Evolutionary conservation across 345 rosid genomes (phyloP).

Genomic region (Physaria fendleri): DNA sequence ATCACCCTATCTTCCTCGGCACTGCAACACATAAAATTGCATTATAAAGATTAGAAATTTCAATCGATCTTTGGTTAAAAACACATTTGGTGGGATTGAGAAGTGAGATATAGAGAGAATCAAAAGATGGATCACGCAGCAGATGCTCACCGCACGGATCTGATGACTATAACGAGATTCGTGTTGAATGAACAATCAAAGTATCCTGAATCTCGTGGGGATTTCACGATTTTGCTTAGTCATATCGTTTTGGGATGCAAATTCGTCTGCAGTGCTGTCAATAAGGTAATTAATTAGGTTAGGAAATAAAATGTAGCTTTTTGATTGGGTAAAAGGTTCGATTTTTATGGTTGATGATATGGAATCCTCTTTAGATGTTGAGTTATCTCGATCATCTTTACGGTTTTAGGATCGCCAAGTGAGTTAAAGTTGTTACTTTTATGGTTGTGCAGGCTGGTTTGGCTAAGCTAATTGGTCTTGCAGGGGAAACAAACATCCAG

Average conservation of each 20-base stretch:
- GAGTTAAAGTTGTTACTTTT: not conserved
- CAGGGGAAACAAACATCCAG: constrained; percentile 96
- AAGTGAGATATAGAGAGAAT: constrained; percentile 2
- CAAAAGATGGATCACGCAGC: constrained; percentile 75
- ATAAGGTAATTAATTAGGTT: constrained; percentile 46
- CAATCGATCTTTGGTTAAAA: not conserved
- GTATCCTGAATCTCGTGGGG: constrained; percentile 96
- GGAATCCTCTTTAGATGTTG: not conserved
- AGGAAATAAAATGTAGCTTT: constrained; percentile 6
- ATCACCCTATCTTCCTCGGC: constrained; percentile 37
- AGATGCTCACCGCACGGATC: constrained; percentile 82
- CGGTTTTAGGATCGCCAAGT: constrained; percentile 2
- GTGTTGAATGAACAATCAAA: constrained; percentile 86
- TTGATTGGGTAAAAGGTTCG: constrained; percentile 2
- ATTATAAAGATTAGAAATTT: not conserved
- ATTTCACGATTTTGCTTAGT: constrained; percentile 81
- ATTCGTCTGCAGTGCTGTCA: constrained; percentile 93
- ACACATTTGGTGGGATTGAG: not conserved
- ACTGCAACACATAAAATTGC: constrained; percentile 14
- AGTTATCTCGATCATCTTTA: constrained; percentile 3
- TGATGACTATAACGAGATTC: constrained; percentile 92
- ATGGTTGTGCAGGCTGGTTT: constrained; percentile 72
- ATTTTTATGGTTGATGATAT: not conserved
- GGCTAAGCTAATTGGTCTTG: constrained; percentile 89
- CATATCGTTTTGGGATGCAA: constrained; percentile 98